Conservation (phyloP, 2,329 filamentous ascomycete genomes). For the Hypomyces rosellus region DNA sequence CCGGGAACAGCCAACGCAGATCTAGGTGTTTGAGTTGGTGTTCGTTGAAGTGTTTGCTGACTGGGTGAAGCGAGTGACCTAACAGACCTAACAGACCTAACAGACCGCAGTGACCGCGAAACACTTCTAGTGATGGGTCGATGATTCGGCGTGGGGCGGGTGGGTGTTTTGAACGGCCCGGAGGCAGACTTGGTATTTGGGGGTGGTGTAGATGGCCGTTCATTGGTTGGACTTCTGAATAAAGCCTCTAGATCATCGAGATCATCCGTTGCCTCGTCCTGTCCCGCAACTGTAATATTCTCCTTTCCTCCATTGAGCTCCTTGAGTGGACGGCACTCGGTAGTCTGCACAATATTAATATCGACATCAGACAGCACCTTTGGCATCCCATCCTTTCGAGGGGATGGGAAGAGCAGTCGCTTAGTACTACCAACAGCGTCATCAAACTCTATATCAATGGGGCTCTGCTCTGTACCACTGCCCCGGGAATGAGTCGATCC, state of each 20-base stretch:
- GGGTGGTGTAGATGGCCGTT: conserved; percentile 46
- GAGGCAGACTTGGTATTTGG: conserved; percentile 37
- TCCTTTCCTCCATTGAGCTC: conserved; percentile 35
- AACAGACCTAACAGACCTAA: conserved; percentile 32
- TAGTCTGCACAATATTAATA: conserved; percentile 45
- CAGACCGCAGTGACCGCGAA: conserved; percentile 48
- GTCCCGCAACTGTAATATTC: conserved; percentile 38
- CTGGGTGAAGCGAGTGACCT: conserved; percentile 43
- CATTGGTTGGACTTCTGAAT: conserved; percentile 52
- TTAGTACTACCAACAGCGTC: conserved; percentile 52
- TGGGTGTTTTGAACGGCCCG: conserved; percentile 54
- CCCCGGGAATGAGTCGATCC: conserved; percentile 49
- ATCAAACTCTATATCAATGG: conserved; percentile 46
- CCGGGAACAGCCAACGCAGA: conserved; percentile 19
- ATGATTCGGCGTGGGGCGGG: conserved; percentile 54
- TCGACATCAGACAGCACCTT: conserved; percentile 56
- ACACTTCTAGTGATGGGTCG: conserved; percentile 57
- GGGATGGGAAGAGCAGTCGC: conserved; percentile 70
- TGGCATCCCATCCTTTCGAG: conserved; percentile 56
- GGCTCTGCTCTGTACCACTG: conserved; percentile 50
- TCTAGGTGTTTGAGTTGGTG: conserved; percentile 42
- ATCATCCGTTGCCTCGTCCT: conserved; percentile 19
- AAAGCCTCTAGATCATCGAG: conserved; percentile 56
- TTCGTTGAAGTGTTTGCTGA: conserved; percentile 38
- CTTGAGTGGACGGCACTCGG: conserved; percentile 32